Base-by-base conservation (phyloP, 1,284 basidiomycete genomes). In the Cutaneotrichosporon spelunceum region DNA sequence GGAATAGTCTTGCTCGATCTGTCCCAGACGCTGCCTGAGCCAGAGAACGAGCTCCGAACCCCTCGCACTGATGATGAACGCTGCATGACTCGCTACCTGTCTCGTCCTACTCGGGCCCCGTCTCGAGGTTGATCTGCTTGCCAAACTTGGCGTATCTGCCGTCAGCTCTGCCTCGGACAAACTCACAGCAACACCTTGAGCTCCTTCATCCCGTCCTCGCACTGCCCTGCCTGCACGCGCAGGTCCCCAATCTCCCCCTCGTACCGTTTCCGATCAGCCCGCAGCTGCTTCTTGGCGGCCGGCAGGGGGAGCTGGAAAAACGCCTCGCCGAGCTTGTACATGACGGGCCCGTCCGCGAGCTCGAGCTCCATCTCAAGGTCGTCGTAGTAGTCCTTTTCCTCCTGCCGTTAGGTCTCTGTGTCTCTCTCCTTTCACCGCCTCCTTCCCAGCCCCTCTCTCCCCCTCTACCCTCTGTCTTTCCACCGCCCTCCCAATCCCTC, bases 301-400 rank as follows among this genome's bases (percentile, higher is more conserved):
- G 82, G 64, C 44, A 90, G 86, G 1, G 86, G 81, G 56, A 99
- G 81, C 68, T 90, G 87, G 30, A 96, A 82, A 78, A 95, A 97
- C 0, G 91, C 83, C 75, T 97, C 92, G 71, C 93, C 93, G 48
- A 96, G 83, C 78, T 87, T 89, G 82, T 97, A 98, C 88, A 93
- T 75, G 6, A 95, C 85, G 1, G 82, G 82, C 63, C 90, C 84
- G 63, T 91, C 89, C 68, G 93, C 91, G 66, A 96, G 92, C 1
- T 88, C 86, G 19, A 97, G 85, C 72, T 98, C 92, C 64, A 86
- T 90, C 2, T 85, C 81, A 27, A 97, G 83, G 73, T 96, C 92
- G 67, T 96, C 93, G 14, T 96, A 84, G 8, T 91, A 88, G 70
- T 97, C 93, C 76, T 93, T 94, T 78, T 95, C 91, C 82, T 90